Evolutionary conservation across 176 grass and related monocot species (phyloP).

Genomic region (Oropetium thomaeum): DNA sequence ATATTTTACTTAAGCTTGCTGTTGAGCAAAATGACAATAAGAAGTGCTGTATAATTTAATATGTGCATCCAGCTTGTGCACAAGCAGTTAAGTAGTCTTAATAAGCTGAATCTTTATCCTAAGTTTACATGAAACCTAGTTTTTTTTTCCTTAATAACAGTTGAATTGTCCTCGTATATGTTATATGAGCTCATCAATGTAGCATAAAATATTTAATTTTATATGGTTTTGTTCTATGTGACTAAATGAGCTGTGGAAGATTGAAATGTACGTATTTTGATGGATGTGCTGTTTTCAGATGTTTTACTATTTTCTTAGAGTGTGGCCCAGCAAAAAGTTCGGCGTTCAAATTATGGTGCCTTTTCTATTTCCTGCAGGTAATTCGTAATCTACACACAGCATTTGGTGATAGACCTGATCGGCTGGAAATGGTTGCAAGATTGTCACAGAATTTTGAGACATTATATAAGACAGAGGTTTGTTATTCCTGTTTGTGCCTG

Average conservation of each 20-base stretch:
- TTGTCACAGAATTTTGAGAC: conserved; percentile 74
- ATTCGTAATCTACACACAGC: conserved; percentile 70
- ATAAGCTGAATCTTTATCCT: background rate
- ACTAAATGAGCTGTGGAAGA: background rate
- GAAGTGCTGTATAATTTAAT: background rate
- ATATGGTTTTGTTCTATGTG: conserved; percentile 1
- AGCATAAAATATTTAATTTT: background rate
- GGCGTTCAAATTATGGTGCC: conserved; percentile 29
- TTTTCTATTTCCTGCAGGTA: conserved; percentile 56
- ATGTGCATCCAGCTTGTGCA: background rate
- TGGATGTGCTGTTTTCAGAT: conserved; percentile 8
- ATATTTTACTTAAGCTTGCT: background rate
- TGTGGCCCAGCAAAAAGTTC: background rate
- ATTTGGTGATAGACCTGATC: conserved; percentile 69
- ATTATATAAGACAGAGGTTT: conserved; percentile 79
- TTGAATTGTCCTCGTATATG: background rate
- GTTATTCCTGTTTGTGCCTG: conserved; percentile 12
- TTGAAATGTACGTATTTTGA: background rate
- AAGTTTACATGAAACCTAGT: background rate
- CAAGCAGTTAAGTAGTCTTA: background rate
- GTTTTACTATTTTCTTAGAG: conserved; percentile 22
- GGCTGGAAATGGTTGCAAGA: conserved; percentile 57
- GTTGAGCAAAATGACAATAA: background rate
- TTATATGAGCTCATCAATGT: conserved; percentile 3
- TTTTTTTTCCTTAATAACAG: background rate